These are phyloP conservation scores for Fusarium anguioides DNA, from an alignment of 2,329 filamentous ascomycete species.

Conservation along the genomic window DNA sequence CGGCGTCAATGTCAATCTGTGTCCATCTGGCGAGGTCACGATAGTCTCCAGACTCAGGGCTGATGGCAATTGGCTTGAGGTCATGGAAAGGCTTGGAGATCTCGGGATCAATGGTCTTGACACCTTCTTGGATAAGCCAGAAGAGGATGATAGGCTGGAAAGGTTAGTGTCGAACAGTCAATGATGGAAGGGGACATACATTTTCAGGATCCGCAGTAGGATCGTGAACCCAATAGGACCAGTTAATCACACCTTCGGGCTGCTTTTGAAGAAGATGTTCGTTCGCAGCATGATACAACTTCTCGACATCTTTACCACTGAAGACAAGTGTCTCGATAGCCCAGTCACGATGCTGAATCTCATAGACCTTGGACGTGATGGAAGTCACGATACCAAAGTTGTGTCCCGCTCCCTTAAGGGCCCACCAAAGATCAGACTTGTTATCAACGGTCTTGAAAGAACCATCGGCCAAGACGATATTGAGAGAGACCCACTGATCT, in stretches of 20 bases:
- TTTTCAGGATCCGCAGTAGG: constrained; percentile 55
- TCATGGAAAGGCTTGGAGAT: constrained; percentile 59
- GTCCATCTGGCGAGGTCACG: constrained; percentile 40
- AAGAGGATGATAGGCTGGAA: constrained; percentile 55
- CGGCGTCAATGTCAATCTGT: constrained; percentile 25
- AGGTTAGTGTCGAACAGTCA: not conserved
- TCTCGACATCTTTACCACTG: constrained; percentile 61
- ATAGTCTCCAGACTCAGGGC: constrained; percentile 41
- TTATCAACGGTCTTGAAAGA: constrained; percentile 37
- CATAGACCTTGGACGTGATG: constrained; percentile 48
- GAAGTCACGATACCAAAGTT: constrained; percentile 51
- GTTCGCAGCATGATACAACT: constrained; percentile 60
- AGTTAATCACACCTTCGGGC: constrained; percentile 59
- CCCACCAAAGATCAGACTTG: constrained; percentile 51
- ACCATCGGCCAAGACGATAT: constrained; percentile 50
- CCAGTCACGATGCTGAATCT: constrained; percentile 41
- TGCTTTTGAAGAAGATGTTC: constrained; percentile 57
- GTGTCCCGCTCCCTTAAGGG: constrained; percentile 49
- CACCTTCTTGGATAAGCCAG: constrained; percentile 59
- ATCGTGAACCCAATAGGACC: constrained; percentile 60
- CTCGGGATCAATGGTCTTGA: constrained; percentile 52
- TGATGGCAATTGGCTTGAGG: constrained; percentile 53
- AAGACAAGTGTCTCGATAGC: constrained; percentile 55
- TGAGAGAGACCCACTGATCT: constrained; percentile 50
- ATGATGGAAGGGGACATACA: constrained; percentile 39